phyloP scores from a whole-genome alignment of 495 filamentous ascomycete genomes.

The Tuber indicum region DNA sequence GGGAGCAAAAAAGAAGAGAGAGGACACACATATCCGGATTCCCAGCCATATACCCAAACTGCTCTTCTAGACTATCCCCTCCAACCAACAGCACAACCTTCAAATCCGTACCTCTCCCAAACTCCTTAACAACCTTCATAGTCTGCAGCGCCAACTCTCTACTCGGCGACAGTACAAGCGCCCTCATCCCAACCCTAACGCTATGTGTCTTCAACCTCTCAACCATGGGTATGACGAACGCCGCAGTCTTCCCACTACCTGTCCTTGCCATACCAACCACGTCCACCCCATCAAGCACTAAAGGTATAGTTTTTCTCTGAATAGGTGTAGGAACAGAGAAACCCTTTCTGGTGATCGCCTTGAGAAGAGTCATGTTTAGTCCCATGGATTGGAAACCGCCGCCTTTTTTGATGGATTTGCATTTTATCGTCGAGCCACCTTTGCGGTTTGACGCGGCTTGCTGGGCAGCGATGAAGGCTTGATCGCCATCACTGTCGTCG shows the following conservation, averaged over 20 bases:
- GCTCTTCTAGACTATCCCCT: conserved; percentile 91
- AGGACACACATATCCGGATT: conserved; percentile 73
- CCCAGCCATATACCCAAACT: conserved; percentile 83
- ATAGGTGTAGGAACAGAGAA: conserved; percentile 95
- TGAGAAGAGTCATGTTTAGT: conserved; percentile 71
- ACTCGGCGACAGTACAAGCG: conserved; percentile 80
- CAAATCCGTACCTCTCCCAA: conserved; percentile 82
- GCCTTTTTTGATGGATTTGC: conserved; percentile 79
- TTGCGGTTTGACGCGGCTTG: conserved; percentile 85
- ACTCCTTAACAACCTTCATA: conserved; percentile 89
- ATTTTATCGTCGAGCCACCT: conserved; percentile 62
- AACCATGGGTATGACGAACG: conserved; percentile 97
- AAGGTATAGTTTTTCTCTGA: conserved; percentile 89
- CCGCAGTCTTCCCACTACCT: conserved; percentile 93
- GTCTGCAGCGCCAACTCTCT: conserved; percentile 92
- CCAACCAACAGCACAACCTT: conserved; percentile 83
- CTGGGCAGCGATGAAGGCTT: conserved; percentile 76
- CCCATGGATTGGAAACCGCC: conserved; percentile 92
- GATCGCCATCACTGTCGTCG: conserved; percentile 64
- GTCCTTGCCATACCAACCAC: conserved; percentile 97
- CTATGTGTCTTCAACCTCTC: conserved; percentile 88
- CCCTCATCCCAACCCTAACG: conserved; percentile 72
- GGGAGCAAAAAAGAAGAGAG: neutral
- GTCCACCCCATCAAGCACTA: conserved; percentile 80
- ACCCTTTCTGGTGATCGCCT: conserved; percentile 85